Evolutionary conservation across 768 basidiomycete species (phyloP).

Genomic region (Rubroboletus pulcherrimus): DNA sequence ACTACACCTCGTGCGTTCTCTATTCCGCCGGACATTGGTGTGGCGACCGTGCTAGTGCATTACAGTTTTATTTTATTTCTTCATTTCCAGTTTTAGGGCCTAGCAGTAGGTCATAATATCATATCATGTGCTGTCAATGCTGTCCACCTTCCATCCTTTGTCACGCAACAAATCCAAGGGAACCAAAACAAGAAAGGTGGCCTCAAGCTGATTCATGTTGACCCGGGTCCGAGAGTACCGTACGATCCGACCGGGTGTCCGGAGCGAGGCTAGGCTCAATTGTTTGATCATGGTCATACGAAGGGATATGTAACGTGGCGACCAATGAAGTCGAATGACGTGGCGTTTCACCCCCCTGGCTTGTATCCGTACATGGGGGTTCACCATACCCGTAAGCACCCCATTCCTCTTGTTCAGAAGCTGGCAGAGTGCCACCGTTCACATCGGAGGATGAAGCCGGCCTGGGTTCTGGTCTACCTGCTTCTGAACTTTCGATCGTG

Average conservation of each 20-base stretch:
- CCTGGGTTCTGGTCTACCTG: conserved; percentile 16
- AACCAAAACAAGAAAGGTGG: conserved; percentile 6
- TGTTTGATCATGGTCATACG: conserved; percentile 24
- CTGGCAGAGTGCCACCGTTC: conserved; percentile 22
- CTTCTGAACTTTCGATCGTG: conserved; percentile 24
- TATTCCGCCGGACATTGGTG: background rate
- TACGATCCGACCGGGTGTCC: conserved; percentile 28
- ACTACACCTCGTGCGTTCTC: background rate
- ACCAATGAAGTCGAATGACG: conserved; percentile 35
- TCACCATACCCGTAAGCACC: conserved; percentile 38
- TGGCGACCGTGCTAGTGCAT: background rate
- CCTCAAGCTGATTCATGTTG: conserved; percentile 12
- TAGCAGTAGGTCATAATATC: conserved; percentile 10
- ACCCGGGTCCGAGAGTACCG: conserved; percentile 21
- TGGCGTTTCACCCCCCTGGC: conserved; percentile 44
- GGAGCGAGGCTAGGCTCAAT: conserved; percentile 13
- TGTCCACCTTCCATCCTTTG: background rate
- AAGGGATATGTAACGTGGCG: conserved; percentile 18
- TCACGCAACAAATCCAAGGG: conserved; percentile 7
- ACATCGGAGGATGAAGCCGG: conserved; percentile 27
- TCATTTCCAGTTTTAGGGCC: background rate
- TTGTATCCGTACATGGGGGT: conserved; percentile 31
- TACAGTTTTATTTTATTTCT: background rate
- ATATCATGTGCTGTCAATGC: conserved; percentile 3
- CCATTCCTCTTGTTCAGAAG: conserved; percentile 37